Evolutionary conservation across 2,329 filamentous ascomycete species (phyloP).

Genomic region (Hypoxylon sp.): DNA sequence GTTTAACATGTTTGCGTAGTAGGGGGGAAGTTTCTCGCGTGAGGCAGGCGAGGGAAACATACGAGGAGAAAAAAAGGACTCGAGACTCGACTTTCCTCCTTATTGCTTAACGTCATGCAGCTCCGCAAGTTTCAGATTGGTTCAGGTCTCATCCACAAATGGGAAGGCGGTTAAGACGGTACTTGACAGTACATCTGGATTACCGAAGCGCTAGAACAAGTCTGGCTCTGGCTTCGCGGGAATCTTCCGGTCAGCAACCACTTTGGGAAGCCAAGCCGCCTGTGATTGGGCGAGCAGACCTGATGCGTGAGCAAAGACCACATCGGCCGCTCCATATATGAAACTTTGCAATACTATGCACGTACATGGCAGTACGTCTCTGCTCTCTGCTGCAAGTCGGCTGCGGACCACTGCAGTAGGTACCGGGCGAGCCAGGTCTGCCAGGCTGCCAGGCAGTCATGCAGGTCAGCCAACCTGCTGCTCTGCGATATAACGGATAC

Average conservation of each 20-base stretch:
- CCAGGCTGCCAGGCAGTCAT: slow-evolving; percentile 18
- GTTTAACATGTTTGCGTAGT: no score
- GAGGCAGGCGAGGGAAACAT: slow-evolving; percentile 38
- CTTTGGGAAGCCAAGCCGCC: slow-evolving; percentile 23
- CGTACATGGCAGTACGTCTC: not conserved
- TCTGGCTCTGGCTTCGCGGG: slow-evolving; percentile 35
- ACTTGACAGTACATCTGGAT: slow-evolving; percentile 18
- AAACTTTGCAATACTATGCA: no score
- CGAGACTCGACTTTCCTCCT: slow-evolving; percentile 25
- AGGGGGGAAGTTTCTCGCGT: slow-evolving; percentile 44
- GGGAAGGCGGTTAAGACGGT: slow-evolving; percentile 14
- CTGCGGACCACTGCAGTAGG: not conserved
- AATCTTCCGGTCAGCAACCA: slow-evolving; percentile 39
- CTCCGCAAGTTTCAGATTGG: slow-evolving; percentile 34
- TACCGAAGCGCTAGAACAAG: slow-evolving; percentile 16
- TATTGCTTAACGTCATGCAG: slow-evolving; percentile 35
- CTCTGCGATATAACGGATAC: not conserved
- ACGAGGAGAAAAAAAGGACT: no score
- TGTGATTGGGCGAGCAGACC: slow-evolving; percentile 21
- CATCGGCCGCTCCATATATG: no score
- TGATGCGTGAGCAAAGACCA: not conserved
- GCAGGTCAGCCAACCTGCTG: slow-evolving; percentile 28
- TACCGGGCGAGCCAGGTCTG: no score
- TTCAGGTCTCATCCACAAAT: slow-evolving; percentile 18
- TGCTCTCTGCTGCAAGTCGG: not conserved